Evolutionary conservation across 257 asterid genomes (phyloP), one percentile per base, ranked within the genome.

Genomic region (Rehmannia glutinosa): DNA sequence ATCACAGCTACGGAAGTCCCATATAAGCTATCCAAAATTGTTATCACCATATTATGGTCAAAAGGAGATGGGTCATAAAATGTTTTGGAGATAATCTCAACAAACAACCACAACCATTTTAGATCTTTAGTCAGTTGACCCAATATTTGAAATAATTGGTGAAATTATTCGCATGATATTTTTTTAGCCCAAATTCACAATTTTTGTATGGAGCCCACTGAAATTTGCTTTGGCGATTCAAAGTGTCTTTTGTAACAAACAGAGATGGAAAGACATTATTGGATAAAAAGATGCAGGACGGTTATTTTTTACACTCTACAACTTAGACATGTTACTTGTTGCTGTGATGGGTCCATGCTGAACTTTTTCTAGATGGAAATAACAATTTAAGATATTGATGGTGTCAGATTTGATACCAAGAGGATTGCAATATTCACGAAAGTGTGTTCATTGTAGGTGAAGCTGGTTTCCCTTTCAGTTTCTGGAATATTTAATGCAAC

Each of bases 11-110:
- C 47, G 24, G 13, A 38, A 70, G 21, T 47, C 16, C 16, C 19
- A 24, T 20, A 38, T 42, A 28, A 30, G 55, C 28, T 32, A 72
- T 72, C 33, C n/a, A n/a, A 72, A 53, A 62, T 28, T 62, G 28
- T 49, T 52, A 62, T 71, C 35, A 61, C 10, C 19, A 1, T 52
- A 50, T 41, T 16, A 27, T 41, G 16, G 13, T 20, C 2, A 20
- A 54, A 59, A 58, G 3, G 21, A 24, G n/a, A 9, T 49, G 11
- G 10, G 75, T 39, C 23, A 50, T 41, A 41, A 10, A 16, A 12
- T 6, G 10, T 55, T 53, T 30, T 0, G 4, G 19, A 36, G 28
- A 45, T 13, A 23, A 50, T 70, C 75, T 60, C 7, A 58, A 49
- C 15, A 53, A 51, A 50, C 36, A 25, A 61, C 25, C 41, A 21